Evolutionary conservation across 345 rosid genomes (phyloP).

Genomic region (Eucalyptus lansdowneana): DNA sequence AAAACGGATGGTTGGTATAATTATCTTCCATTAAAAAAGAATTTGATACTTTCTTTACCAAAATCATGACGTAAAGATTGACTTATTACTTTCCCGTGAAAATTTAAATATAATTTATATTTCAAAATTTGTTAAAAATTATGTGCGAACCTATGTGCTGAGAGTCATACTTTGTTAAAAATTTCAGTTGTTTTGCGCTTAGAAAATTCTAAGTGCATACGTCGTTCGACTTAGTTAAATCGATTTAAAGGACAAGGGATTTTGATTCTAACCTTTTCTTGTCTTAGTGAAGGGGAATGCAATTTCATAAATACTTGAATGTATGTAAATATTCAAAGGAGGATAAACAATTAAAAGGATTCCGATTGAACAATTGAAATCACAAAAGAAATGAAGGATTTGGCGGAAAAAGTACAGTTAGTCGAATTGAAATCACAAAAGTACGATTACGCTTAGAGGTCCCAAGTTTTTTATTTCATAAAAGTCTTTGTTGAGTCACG

Average conservation of each 20-base stretch:
- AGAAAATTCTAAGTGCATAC: background rate
- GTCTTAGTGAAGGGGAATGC: too few species aligned
- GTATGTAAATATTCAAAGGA: too few species aligned
- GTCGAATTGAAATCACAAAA: background rate
- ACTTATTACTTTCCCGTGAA: background rate
- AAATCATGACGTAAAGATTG: background rate
- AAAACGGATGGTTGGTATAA: background rate
- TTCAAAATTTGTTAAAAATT: too few species aligned
- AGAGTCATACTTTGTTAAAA: background rate
- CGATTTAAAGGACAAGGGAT: background rate
- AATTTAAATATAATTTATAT: background rate
- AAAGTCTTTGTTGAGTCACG: background rate
- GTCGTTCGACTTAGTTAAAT: too few species aligned
- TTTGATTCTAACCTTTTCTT: background rate
- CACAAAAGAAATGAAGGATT: background rate
- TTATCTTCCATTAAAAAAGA: too few species aligned
- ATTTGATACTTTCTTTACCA: background rate
- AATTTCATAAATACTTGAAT: too few species aligned
- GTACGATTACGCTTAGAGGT: background rate
- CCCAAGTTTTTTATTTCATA: background rate
- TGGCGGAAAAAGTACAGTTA: background rate
- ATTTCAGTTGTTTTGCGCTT: background rate
- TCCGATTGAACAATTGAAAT: too few species aligned
- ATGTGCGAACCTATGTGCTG: background rate
- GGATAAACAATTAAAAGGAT: background rate